Evolutionary conservation across 192 early-diverging fungal species (phyloP), one percentile per base, ranked within the genome.

Genomic region (Podila horticola): DNA sequence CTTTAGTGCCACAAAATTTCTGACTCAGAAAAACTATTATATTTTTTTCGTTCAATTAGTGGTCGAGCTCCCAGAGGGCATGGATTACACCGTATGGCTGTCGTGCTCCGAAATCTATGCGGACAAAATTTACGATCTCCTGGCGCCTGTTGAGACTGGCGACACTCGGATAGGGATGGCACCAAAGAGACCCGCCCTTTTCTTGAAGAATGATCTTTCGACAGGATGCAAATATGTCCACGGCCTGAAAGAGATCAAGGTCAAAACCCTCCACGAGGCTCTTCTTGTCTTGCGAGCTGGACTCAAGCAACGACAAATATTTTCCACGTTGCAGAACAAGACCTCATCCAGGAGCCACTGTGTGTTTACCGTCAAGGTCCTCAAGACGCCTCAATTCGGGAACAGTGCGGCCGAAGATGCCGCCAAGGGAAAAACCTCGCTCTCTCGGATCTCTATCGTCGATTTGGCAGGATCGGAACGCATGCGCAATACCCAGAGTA

Each of bases 51-150:
- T 13, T 72, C 51, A 28, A 50, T 10, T 61, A 70, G 81, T 72
- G 13, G 60, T 84, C 20, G 30, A 58, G 0, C 82, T 84, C n/a
- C 83, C 85, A 19, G 45, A 72, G 4, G 84, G 91, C 29, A 91
- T 90, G 69, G 93, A 93, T 69, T 99, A 92, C 75, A 83, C 93
- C 13, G 86, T 99, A 41, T 93, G 94, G 75, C 92, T 97, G 31
- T 95, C 93, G 11, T 99, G 95, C 83, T 75, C 95, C 31, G 97
- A 99, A 69, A 91, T 99, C 30, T 97, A 97, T 79, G 94, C 91
- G 58, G 94, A 96, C 72, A 90, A 86, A 71, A 92, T 99, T 17
- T 93, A 92, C 62, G 97, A 99, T 67, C 84, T 99, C 41, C 82
- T 99, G 41, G 88, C 86, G 30, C 41, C 41, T 45, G 41, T 45